Percentiles rank a stretch among this genome's conserved stretches.
Evolutionary conservation across 2,329 filamentous ascomycete species (phyloP).

Genomic region (Hypoxylon sp.): DNA sequence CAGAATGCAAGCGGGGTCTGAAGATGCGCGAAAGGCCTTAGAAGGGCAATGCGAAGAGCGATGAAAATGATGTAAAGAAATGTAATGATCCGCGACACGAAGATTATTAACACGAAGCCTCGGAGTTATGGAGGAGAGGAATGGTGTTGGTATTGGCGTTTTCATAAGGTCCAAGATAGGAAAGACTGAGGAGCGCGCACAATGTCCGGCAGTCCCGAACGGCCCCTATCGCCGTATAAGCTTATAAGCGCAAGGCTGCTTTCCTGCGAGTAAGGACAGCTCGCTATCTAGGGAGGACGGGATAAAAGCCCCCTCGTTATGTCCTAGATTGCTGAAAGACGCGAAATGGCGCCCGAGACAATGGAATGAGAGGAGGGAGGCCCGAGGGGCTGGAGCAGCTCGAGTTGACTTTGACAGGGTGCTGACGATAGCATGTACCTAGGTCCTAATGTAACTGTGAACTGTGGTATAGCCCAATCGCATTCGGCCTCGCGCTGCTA

Average conservation of each 20-base stretch:
- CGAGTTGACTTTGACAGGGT: conserved; percentile 10
- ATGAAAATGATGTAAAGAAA: conserved; percentile 14
- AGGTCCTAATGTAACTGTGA: conserved; percentile 5
- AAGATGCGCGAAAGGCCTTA: conserved; percentile 28
- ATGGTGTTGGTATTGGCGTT: conserved; percentile 32
- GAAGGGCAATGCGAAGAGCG: conserved; percentile 22
- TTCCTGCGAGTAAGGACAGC: conserved; percentile 19
- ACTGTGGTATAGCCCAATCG: conserved; percentile 19
- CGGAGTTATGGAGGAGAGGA: conserved; percentile 33
- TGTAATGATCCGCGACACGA: conserved; percentile 17
- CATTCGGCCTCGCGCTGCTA: conserved; percentile 15
- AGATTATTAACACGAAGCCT: conserved; percentile 23
- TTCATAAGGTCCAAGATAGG: conserved; percentile 38
- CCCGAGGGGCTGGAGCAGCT: conserved; percentile 14
- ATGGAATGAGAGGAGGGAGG: conserved; percentile 18
- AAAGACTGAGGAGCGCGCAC: conserved; percentile 11
- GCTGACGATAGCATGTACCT: conserved; percentile 12
- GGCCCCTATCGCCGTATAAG: conserved; percentile 19
- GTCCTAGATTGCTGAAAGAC: conserved; percentile 19
- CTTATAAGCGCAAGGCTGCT: conserved; percentile 12
- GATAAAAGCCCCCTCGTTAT: conserved; percentile 8
- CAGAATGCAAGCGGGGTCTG: conserved; percentile 30
- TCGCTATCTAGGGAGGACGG: conserved; percentile 13
- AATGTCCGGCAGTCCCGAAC: conserved; percentile 41
- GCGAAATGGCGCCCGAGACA: conserved; percentile 20